Evolutionary conservation across 1,284 basidiomycete species (phyloP).

Genomic region (Sporisorium exsertum): DNA sequence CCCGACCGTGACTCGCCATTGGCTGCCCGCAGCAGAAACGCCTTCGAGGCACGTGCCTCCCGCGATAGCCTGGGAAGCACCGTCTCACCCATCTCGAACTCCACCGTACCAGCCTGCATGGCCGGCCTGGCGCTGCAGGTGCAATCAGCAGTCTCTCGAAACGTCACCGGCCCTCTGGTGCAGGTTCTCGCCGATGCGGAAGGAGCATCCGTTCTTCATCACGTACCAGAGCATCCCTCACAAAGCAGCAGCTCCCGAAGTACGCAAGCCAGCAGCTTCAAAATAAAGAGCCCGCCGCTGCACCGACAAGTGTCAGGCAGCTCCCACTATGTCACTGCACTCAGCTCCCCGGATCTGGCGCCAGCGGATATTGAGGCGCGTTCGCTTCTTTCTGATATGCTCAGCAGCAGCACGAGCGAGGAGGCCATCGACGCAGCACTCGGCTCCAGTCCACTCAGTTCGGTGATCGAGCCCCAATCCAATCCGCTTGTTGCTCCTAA

Average conservation of each 20-base stretch:
- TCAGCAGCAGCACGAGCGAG: constrained; percentile 18
- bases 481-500: constrained; percentile 15
- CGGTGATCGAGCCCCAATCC: background rate
- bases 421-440: constrained; percentile 26
- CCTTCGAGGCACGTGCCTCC: constrained; percentile 7
- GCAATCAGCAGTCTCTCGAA: constrained; percentile 43
- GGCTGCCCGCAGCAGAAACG: constrained; percentile 8
- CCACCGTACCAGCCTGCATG: constrained; percentile 31
- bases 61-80: constrained; percentile 18
- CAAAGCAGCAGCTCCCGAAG: background rate
- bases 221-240: background rate
- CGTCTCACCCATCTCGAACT: constrained; percentile 7
- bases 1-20: constrained; percentile 14
- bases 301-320: constrained; percentile 13
- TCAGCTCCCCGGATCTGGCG: constrained; percentile 29
- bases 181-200: constrained; percentile 42
- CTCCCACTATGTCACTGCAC: constrained; percentile 28
- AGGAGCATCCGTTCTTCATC: constrained; percentile 21
- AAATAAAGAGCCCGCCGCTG: constrained; percentile 1
- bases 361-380: constrained; percentile 3
- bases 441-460: background rate
- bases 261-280: constrained; percentile 6
- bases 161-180: constrained; percentile 45
- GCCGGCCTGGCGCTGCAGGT: constrained; percentile 40
- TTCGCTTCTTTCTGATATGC: constrained; percentile 3